Evolutionary conservation across 345 rosid genomes (phyloP), one percentile per base, ranked within the genome.

Genomic region (Cardiospermum halicacabum): DNA sequence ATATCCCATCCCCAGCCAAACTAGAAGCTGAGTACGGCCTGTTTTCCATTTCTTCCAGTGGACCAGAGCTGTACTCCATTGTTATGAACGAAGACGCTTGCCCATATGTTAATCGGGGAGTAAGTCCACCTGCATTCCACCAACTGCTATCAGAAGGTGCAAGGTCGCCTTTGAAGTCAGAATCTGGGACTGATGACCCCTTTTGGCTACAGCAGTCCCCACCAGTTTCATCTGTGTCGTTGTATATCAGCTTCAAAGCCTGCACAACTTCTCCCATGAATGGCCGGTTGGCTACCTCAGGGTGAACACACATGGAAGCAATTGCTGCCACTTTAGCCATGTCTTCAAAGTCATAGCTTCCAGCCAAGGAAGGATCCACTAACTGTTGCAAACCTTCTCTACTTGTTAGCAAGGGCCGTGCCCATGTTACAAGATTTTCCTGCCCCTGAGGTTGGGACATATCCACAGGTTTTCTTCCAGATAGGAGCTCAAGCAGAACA

Each of bases 231-330:
- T 91, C 96, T 0, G 84, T 73, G 62, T 89, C 96, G 7, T 91
- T 89, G 81, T 87, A 91, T 70, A 95, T 91, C 60, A 95, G 85
- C 76, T 95, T 95, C 68, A 95, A 80, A 32, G 99, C 99, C 83
- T 95, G 99, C 72, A 95, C 99, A 12, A 95, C 99, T 83, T 95
- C 99, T 47, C 99, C 99, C 99, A 95, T 95, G 70, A 95, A 95
- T 11, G 99, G 99, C 61, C 99, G 74, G 69, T 86, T 83, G 5
- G 97, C 78, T 56, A 95, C 99, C 77, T 95, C 99, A 1, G 86
- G 89, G 72, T 95, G 96, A 57, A 95, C 97, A 40, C 99, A 95
- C 96, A 95, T 87, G 47, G 96, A 89, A 56, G 99, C 99, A 67
- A 95, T 95, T 47, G 97, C 89, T 30, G 99, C 96, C 72, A 95